Evolutionary conservation across 257 asterid species (phyloP), one percentile per base, ranked within the genome.

Genomic region (Knoxia roxburghii): DNA sequence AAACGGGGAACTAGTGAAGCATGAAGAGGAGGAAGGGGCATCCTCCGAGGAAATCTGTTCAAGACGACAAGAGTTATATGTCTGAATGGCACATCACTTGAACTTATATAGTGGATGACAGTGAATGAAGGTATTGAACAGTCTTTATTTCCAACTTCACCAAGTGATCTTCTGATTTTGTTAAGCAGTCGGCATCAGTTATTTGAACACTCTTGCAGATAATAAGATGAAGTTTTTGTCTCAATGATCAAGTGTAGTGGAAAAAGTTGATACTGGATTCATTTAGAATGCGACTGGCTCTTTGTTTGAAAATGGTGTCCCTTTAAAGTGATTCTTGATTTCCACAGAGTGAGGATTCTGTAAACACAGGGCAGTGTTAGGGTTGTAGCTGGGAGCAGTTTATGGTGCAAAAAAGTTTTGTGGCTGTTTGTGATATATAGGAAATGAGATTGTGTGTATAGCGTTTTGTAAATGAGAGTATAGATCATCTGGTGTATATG

Each of bases 1-100:
- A 71, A 83, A 81, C 27, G 95, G 88, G 64, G 91, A 66, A 69
- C 40, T 76, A 23, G 37, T 60, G 35, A 45, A 58, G 78, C 80
- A 76, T 69, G 85, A 77, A 55, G 80, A 73, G 11, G 84, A 78
- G 39, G 87, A 80, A 66, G 80, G 75, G 52, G 74, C 76, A 32
- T 70, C 65, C 60, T 74, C 83, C 35, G 74, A 71, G 51, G 84
- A 76, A 65, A 69, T 50, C 48, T 61, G 67, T 63, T 68, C 77
- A 39, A 81, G 79, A 72, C 64, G 77, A 66, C 85, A 77, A 75
- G 80, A 81, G 59, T 74, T 65, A 13, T 72, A 68, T 63, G 48
- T 46, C 14, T 77, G 74, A 78, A 54, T 53, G n/a, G n/a, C 20
- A 32, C 33, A 18, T 10, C 32, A 55, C 64, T 64, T 14, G 0